Percentiles rank a stretch among this genome's conserved stretches.
Evolutionary conservation across 2,329 filamentous ascomycete species (phyloP).

Genomic region (Cadophora gregata): DNA sequence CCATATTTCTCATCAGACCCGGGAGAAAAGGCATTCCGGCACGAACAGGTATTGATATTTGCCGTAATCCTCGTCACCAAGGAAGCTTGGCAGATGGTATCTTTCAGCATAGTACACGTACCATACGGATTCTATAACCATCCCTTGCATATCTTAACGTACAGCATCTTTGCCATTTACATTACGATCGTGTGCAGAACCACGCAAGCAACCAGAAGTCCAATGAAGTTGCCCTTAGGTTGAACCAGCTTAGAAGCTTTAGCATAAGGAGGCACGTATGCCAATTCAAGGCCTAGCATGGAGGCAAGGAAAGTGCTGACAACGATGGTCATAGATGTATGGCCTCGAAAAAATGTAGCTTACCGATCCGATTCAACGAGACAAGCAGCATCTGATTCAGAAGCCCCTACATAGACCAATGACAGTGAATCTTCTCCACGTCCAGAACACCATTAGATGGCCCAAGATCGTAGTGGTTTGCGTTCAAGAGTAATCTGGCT

Average conservation of each 20-base stretch:
- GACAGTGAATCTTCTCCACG: constrained; percentile 13
- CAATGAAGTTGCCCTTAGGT: constrained; percentile 14
- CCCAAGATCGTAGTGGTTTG: constrained; percentile 17
- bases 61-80: background rate
- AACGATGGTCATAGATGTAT: background rate
- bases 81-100: background rate
- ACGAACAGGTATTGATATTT: background rate
- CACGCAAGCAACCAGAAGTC: constrained; percentile 6
- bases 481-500: constrained; percentile 20
- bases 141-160: constrained; percentile 21
- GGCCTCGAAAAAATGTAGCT: constrained; percentile 21
- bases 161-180: constrained; percentile 19
- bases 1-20: background rate
- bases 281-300: constrained; percentile 8
- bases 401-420: constrained; percentile 23
- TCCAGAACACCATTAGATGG: background rate
- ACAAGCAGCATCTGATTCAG: constrained; percentile 24
- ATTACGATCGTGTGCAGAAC: constrained; percentile 10
- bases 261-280: constrained; percentile 18
- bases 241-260: constrained; percentile 3
- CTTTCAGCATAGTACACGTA: background rate
- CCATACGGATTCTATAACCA: constrained; percentile 18
- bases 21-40: background rate
- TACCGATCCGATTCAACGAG: constrained; percentile 21
- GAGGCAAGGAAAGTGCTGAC: background rate